Evolutionary conservation across 2,329 filamentous ascomycete species (phyloP).

Genomic region (Ophiocordyceps polyrhachis-furcata): DNA sequence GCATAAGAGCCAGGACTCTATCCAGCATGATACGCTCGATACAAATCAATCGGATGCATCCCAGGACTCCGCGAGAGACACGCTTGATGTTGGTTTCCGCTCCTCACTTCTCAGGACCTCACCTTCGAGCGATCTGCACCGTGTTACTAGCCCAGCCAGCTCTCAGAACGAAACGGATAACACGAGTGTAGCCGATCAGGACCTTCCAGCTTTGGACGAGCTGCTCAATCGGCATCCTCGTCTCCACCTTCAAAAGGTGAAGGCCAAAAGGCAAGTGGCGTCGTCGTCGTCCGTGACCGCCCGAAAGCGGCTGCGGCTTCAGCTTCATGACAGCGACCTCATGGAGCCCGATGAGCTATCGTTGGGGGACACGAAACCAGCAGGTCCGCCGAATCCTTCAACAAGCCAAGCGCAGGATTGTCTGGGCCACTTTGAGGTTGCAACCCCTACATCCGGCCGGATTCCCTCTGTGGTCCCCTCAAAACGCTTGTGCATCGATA

Average conservation of each 20-base stretch:
- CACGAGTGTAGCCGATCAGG: conserved; percentile 18
- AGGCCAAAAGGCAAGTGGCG: conserved; percentile 8
- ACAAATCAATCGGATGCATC: conserved; percentile 2
- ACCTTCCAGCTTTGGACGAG: conserved; percentile 19
- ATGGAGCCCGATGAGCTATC: conserved; percentile 5
- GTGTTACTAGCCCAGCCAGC: conserved; percentile 16
- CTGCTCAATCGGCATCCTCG: conserved; percentile 9
- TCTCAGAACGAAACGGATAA: conserved; percentile 17
- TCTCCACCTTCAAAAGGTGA: conserved; percentile 1
- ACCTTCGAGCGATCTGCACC: conserved; percentile 7
- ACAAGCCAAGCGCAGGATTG: neutral
- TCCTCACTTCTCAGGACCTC: conserved; percentile 13
- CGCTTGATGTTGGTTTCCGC: conserved; percentile 7
- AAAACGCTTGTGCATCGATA: neutral
- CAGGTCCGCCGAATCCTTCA: neutral
- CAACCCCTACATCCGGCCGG: neutral
- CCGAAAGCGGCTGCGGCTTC: conserved; percentile 13
- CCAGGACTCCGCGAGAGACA: conserved; percentile 5
- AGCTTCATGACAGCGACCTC: conserved; percentile 14
- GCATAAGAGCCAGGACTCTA: conserved; percentile 28
- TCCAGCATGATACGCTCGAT: conserved; percentile 3
- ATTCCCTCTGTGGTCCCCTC: neutral
- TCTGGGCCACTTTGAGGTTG: neutral
- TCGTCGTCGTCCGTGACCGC: conserved; percentile 8
- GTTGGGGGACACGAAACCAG: neutral